These are phyloP conservation scores for Ophiostoma sp. DNA, from an alignment of 2,329 filamentous ascomycete genomes.

Conservation along the genomic window DNA sequence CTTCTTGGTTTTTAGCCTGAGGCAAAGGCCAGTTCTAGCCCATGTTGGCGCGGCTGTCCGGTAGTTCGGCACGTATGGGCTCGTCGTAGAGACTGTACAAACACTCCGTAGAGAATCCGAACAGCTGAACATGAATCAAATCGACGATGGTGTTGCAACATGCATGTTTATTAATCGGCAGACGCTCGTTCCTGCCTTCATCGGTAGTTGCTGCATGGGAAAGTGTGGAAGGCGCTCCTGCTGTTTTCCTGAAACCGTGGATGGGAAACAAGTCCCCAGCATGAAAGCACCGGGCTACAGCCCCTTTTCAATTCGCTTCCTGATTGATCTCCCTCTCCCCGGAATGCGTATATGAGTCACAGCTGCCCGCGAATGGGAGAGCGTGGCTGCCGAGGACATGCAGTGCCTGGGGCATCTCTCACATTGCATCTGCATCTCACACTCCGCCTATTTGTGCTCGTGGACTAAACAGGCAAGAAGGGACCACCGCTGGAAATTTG, in stretches of 20 bases:
- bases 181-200: not conserved
- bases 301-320: conserved; percentile 1
- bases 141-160: not conserved
- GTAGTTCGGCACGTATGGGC: conserved; percentile 1
- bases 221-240: not conserved
- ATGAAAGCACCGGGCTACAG: not conserved
- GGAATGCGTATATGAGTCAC: not conserved
- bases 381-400: too few species aligned
- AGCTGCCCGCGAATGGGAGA: not conserved
- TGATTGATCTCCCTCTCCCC: not conserved
- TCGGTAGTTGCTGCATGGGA: not conserved
- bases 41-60: conserved; percentile 11
- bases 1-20: not conserved
- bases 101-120: not conserved
- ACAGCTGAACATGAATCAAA: not conserved
- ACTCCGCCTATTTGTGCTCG: not conserved
- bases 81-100: not conserved
- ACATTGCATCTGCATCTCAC: not conserved
- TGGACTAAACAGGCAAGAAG: not conserved
- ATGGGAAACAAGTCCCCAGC: not conserved
- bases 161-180: not conserved
- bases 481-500: not conserved
- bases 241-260: not conserved
- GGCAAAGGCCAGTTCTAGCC: conserved; percentile 14
- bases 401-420: not conserved